phyloP scores from a whole-genome alignment of 768 basidiomycete genomes.

The Leccinum rimulosum region DNA sequence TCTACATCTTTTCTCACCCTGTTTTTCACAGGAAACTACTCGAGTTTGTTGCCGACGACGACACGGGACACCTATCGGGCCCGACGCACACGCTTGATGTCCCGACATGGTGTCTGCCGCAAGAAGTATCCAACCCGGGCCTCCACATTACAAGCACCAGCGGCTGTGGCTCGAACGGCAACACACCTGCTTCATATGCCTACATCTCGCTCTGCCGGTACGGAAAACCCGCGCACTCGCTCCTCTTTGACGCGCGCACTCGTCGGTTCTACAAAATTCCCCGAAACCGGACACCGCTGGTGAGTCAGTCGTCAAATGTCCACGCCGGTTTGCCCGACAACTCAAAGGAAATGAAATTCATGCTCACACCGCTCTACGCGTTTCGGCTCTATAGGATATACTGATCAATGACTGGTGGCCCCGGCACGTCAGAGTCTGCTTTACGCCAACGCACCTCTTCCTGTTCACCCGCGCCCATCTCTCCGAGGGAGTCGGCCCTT shows the following conservation, averaged over 20 bases:
- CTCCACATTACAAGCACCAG: constrained; percentile 5
- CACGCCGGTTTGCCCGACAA: no score
- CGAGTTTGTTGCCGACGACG: constrained; percentile 16
- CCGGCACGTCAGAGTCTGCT: constrained; percentile 10
- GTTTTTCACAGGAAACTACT: constrained; percentile 12
- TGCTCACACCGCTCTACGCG: no score
- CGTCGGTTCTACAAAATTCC: constrained; percentile 22
- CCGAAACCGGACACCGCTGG: constrained; percentile 10
- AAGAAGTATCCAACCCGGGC: constrained; percentile 2
- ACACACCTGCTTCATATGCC: constrained; percentile 9
- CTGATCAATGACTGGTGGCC: constrained; percentile 15
- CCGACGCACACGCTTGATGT: constrained; percentile 11
- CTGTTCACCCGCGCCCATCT: constrained; percentile 11
- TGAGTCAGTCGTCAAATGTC: not conserved
- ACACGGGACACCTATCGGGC: constrained; percentile 12
- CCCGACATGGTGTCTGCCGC: constrained; percentile 10
- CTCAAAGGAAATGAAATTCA: no score
- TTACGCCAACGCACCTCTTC: constrained; percentile 13
- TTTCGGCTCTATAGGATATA: constrained; percentile 7
- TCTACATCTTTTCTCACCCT: no score
- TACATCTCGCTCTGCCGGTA: constrained; percentile 12
- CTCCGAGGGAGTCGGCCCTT: constrained; percentile 3
- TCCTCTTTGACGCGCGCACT: constrained; percentile 15
- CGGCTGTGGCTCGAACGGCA: not conserved
- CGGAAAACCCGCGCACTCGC: constrained; percentile 6